A percentile compares a stretch with the other conserved stretches of the same genome.
phyloP scores from a whole-genome alignment of 352 stramenopile genomes.

The Porosira glacialis region DNA sequence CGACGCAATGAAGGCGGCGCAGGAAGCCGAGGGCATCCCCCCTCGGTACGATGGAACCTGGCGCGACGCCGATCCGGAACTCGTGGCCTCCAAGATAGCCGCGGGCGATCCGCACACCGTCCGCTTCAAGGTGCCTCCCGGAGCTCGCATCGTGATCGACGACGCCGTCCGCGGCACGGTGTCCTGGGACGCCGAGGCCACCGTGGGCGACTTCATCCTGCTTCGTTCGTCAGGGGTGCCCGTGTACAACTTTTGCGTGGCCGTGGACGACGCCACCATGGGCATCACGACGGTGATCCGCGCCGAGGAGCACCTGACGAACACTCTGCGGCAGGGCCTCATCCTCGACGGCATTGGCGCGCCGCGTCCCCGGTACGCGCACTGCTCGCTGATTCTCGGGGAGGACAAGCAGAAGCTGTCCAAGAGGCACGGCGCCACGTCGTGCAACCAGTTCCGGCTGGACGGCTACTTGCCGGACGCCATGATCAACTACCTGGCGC shows the following conservation, averaged over 20 bases:
- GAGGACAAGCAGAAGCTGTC: conserved; percentile 97
- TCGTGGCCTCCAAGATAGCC: conserved; percentile 86
- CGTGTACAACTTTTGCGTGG: conserved; percentile 88
- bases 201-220: conserved; percentile 85
- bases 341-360: conserved; percentile 83
- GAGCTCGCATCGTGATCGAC: conserved; percentile 90
- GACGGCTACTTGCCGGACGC: conserved; percentile 93
- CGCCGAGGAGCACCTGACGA: conserved; percentile 88
- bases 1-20: conserved; percentile 86
- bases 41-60: conserved; percentile 97
- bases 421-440: conserved; percentile 96
- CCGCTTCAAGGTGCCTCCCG: conserved; percentile 90
- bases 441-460: conserved; percentile 94
- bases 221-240: conserved; percentile 81
- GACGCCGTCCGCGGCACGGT: conserved; percentile 94
- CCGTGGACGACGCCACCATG: conserved; percentile 96
- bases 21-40: conserved; percentile 84
- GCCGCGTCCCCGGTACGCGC: conserved; percentile 79
- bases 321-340: conserved; percentile 82
- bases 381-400: conserved; percentile 91
- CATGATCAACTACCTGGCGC: conserved; percentile 96
- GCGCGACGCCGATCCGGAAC: conserved; percentile 81
- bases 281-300: conserved; percentile 96
- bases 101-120: conserved; percentile 88
- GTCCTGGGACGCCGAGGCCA: conserved; percentile 82